Conservation (phyloP, 768 basidiomycete genomes). For the Termitomyces sp. region DNA sequence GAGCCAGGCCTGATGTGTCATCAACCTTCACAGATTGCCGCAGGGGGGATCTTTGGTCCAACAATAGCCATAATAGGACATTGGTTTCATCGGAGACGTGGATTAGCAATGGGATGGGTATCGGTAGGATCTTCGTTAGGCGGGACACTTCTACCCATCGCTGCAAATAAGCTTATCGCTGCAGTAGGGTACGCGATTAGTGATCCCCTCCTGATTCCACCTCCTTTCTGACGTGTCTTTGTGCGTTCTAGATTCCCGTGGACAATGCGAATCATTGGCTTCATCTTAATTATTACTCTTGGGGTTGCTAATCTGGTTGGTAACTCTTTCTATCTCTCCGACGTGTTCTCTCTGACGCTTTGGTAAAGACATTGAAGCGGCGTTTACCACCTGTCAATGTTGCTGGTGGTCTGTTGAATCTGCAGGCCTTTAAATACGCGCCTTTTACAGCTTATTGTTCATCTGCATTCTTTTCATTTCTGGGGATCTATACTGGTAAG, state of each 20-base stretch:
- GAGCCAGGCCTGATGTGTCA: constrained; percentile 27
- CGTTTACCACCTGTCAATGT: constrained; percentile 53
- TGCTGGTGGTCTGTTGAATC: constrained; percentile 57
- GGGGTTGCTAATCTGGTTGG: constrained; percentile 51
- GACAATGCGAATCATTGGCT: constrained; percentile 71
- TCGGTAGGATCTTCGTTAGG: constrained; percentile 69
- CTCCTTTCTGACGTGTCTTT: neutral
- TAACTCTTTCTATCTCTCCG: neutral
- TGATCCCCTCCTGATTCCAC: neutral
- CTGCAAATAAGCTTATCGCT: constrained; percentile 52
- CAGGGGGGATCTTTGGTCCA: constrained; percentile 62
- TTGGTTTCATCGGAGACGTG: constrained; percentile 65
- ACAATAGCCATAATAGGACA: constrained; percentile 59
- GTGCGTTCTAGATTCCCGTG: constrained; percentile 59
- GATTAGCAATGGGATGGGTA: constrained; percentile 52
- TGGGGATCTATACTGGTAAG: constrained; percentile 68
- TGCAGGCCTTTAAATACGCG: constrained; percentile 45
- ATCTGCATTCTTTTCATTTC: constrained; percentile 53
- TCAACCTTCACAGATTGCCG: constrained; percentile 32
- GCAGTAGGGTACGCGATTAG: constrained; percentile 32
- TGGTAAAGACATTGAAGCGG: constrained; percentile 37
- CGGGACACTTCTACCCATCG: constrained; percentile 65
- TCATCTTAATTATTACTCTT: constrained; percentile 53
- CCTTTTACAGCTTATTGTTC: constrained; percentile 57
- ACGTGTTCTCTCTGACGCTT: neutral